A percentile compares a stretch with the other conserved stretches of the same genome.
These are phyloP conservation scores for Backusella circina DNA, from an alignment of 192 early-diverging fungal species.

Conservation along the genomic window DNA sequence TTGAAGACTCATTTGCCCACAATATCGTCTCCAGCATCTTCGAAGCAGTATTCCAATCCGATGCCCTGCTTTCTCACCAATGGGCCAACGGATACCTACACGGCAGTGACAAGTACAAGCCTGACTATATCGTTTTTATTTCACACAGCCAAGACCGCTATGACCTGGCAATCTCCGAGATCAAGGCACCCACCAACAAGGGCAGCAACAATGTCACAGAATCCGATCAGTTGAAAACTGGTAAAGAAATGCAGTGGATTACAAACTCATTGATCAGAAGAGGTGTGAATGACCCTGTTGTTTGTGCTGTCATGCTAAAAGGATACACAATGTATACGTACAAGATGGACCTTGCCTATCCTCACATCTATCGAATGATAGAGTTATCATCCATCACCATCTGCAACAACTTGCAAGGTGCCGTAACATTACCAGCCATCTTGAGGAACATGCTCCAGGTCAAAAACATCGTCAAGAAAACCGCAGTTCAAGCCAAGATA, in stretches of 20 bases:
- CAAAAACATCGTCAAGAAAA: not conserved
- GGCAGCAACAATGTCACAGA: not conserved
- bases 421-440: not conserved
- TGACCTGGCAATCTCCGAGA: not conserved
- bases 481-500: not conserved
- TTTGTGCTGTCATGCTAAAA: not conserved
- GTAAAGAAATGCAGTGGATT: not conserved
- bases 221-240: not conserved
- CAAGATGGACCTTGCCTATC: not conserved
- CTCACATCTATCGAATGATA: not conserved
- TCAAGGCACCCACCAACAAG: not conserved
- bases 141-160: not conserved
- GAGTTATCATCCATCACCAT: not conserved
- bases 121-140: not conserved
- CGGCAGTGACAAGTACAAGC: not conserved
- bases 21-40: not conserved
- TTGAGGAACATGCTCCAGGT: not conserved
- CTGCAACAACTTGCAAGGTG: not conserved
- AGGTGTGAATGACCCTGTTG: not conserved
- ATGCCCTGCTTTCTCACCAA: not conserved
- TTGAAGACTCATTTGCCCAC: not conserved
- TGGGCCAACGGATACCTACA: not conserved
- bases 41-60: not conserved
- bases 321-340: not conserved
- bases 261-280: not conserved